Evolutionary conservation across 1,139 yeast genomes (phyloP).

Genomic region (Blastobotrys ciferrii): DNA sequence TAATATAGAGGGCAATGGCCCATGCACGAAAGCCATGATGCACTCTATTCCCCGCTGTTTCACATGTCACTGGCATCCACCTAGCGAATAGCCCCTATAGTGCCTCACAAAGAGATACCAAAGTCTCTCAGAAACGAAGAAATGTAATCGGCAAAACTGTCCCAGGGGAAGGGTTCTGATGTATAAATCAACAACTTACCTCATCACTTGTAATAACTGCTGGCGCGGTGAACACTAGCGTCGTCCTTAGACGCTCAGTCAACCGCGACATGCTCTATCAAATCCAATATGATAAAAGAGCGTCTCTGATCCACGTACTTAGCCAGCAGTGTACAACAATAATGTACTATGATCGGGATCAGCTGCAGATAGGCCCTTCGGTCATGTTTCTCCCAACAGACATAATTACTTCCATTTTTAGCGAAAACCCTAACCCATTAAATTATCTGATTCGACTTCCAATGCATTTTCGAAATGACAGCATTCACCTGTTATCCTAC

Average conservation of each 20-base stretch:
- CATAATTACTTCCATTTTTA: not conserved
- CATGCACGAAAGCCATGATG: no score
- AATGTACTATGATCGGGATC: not conserved
- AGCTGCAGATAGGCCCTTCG: not conserved
- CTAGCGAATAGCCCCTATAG: no score
- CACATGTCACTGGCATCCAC: no score
- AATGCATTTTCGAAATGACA: no score
- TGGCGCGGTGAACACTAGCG: conserved; percentile 15
- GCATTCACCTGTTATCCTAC: no score
- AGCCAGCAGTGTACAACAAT: no score
- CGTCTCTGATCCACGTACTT: no score
- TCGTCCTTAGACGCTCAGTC: conserved; percentile 2
- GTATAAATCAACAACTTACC: conserved; percentile 1
- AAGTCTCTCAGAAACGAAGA: no score
- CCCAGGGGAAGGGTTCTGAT: not conserved
- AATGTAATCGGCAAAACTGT: no score
- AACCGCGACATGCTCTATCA: not conserved
- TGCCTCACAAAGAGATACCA: no score
- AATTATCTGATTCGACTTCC: not conserved
- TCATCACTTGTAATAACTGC: conserved; percentile 18
- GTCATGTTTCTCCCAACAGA: not conserved
- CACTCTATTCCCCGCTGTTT: no score
- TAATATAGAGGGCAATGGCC: no score
- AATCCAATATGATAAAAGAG: not conserved
- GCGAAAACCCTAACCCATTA: not conserved